Evolutionary conservation across 441 rosid species (phyloP), one percentile per base, ranked within the genome.

Genomic region (Theobroma grandiflorum): DNA sequence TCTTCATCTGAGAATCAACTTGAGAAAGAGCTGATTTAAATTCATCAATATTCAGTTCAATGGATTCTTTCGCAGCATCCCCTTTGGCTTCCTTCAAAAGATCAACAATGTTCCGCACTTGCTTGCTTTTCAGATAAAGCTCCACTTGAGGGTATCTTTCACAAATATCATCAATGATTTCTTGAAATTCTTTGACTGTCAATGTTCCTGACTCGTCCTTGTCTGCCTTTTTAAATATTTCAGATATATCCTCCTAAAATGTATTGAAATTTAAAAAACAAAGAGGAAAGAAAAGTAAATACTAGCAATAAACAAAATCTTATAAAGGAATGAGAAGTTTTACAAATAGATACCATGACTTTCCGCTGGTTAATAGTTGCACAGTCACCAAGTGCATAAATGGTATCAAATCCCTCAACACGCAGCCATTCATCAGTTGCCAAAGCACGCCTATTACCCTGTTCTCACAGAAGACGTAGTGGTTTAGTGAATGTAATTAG

Each of bases 361-460:
- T 86, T 92, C 5, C 99, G 96, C 85, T 97, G 99, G 87, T 95
- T 94, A 49, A 97, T 85, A 78, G 99, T 95, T 66, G 99, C 99
- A 45, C 99, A 97, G 75, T 97, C 99, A 79, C 99, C 99, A 50
- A 97, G 97, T 40, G 99, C 98, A 80, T 97, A 97, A 73, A 95
- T 75, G 53, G 69, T 85, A 71, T 89, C 89, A 43, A 86, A 82
- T 62, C 96, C 94, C 80, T 97, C 99, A 40, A 97, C 95, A 8
- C 99, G 88, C 61, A 97, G 88, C 99, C 99, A 97, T 76, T 97
- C 99, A 83, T 97, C 99, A 35, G 99, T 97, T 18, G 98, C 99
- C 77, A 97, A 80, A 84, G 91, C 99, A 0, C 99, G 97, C 84
- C 99, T 93, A 64, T 87, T 92, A n/a, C 78, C 87, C 99, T 97